Base-by-base conservation (phyloP, 192 early-diverging fungal species). In the Umbelopsis sp. region DNA sequence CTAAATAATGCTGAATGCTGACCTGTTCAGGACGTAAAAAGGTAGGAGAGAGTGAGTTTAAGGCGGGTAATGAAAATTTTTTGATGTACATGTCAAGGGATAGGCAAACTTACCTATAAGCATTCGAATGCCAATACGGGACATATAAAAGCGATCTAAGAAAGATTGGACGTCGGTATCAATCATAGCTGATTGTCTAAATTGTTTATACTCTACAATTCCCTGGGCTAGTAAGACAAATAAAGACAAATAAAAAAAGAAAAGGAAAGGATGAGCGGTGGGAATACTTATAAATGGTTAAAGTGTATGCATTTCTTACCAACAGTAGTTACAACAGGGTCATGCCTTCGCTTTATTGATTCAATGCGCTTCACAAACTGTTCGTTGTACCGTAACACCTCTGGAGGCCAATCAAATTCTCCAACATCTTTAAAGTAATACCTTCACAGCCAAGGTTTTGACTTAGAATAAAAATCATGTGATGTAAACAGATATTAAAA, bases 111-210 rank as follows among this genome's bases (percentile, higher is more conserved):
- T 75, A 77, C 93, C 96, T 73, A 98, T 95, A 59, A 98, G 86
- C 93, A 97, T 95, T 59, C 97, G 91, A 77, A 98, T 97, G n/a
- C 97, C 97, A 71, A 98, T 98, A 65, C 97, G 92, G 29, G 93
- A 95, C 89, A 97, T 92, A 82, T 98, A 97, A 84, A 98, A 98
- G 41, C 94, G 89, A 82, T 97, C 95, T 70, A 98, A 80, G 71
- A 98, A 98, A 32, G 89, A 83, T 81, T 98, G 95, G 17, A 97
- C 85, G 45, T 87, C 91, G 21, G 88, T 88, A 80, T 92, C 87
- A 45, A 93, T 85, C 17, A 75, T 51, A n/a, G 71, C 51, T 4
- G 80, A 76, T 45, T 69, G 71, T 45, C 74, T 75, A 51, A 78
- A 81, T 69, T 91, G 81, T 78, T 98, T 98, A 75, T 94, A 92